These are phyloP conservation scores for Wickerhamiella dianesei DNA, from an alignment of 805 yeast genomes.

Conservation along the genomic window DNA sequence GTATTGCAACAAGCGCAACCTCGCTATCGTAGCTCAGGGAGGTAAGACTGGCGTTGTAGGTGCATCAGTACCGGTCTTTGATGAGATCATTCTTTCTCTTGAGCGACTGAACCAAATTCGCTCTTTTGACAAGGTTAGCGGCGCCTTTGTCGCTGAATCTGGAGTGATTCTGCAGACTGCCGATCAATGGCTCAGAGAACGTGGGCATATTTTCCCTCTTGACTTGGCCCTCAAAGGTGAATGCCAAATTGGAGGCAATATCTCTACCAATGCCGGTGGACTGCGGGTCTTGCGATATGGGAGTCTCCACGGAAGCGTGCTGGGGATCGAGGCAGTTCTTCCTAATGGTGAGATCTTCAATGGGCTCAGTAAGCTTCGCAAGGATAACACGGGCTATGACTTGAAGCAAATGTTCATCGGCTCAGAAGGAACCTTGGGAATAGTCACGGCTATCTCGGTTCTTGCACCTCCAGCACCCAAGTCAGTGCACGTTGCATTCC, in stretches of 20 bases:
- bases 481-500: slow-evolving; percentile 71
- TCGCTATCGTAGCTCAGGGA: slow-evolving; percentile 91
- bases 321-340: slow-evolving; percentile 81
- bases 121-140: slow-evolving; percentile 65
- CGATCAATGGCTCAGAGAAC: slow-evolving; percentile 59
- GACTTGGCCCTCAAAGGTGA: slow-evolving; percentile 95
- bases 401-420: slow-evolving; percentile 86
- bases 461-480: slow-evolving; percentile 80
- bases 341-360: slow-evolving; percentile 72
- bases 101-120: slow-evolving; percentile 62
- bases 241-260: slow-evolving; percentile 88
- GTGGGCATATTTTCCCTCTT: slow-evolving; percentile 82
- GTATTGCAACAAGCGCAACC: slow-evolving; percentile 59
- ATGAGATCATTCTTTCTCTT: slow-evolving; percentile 66
- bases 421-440: slow-evolving; percentile 80
- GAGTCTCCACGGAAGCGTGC: slow-evolving; percentile 76
- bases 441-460: slow-evolving; percentile 78
- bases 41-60: slow-evolving; percentile 95
- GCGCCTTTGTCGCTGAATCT: slow-evolving; percentile 76
- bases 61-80: slow-evolving; percentile 84
- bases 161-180: slow-evolving; percentile 80
- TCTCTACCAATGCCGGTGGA: slow-evolving; percentile 94
- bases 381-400: slow-evolving; percentile 92
- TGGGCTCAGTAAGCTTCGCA: slow-evolving; percentile 72
- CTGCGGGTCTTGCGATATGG: slow-evolving; percentile 77